Base-by-base conservation (phyloP, 352 stramenopile genomes). In the Phytophthora nicotianae region DNA sequence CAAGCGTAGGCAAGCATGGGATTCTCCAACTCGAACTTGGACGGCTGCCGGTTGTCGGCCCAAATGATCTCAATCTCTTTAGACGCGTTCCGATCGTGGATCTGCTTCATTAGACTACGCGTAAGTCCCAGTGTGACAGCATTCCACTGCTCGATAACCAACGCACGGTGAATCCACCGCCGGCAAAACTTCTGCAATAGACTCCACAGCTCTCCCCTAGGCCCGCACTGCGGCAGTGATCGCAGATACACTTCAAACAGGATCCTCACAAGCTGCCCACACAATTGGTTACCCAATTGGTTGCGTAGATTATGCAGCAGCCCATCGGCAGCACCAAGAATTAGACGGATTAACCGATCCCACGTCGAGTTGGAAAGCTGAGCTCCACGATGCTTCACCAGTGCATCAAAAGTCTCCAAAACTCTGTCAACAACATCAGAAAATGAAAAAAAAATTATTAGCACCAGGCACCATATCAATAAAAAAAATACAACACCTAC, bases 81-180 rank as follows among this genome's bases (percentile, higher is more conserved):
- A 11, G 57, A 72, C n/a, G 59, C 57, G 9, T 89, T 63, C 4
- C 74, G 70, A 5, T 74, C 69, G 54, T 88, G 70, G 23, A 96
- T 63, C 51, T 90, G 87, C 16, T 74, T 75, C 77, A 96, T 90
- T 29, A 96, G 62, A 45, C 64, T 88, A 41, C 76, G 76, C 14
- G 87, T 93, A 45, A 96, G 72, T 46, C 85, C 87, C 16, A 93
- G 54, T 23, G 83, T 90, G 13, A 84, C 74, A 6, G 74, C 71
- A 47, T 96, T 94, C 87, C 87, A 96, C 60, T 96, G 87, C 65
- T 96, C 87, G 13, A 96, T 89, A 17, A 96, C 87, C n/a, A 91
- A 46, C 7, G 78, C 72, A n/a, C 87, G 83, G 47, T 96, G 87
- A 47, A 92, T 93, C 87, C 87, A 94, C 7, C 87, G 82, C 0